Evolutionary conservation across 208 protist genomes (phyloP).

Genomic region (Leishmania turanica): DNA sequence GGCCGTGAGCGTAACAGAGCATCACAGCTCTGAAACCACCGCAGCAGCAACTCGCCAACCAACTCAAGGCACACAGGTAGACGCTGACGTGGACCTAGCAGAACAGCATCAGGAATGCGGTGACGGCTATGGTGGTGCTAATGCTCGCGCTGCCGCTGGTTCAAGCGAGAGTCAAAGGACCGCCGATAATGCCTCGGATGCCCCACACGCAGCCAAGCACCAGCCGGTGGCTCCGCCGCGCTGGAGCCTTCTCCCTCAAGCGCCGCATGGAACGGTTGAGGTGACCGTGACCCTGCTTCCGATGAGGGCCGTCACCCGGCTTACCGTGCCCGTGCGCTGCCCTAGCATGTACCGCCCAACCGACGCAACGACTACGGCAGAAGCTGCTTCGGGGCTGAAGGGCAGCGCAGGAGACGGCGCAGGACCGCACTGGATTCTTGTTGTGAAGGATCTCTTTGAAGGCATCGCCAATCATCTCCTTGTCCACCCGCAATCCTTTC

Average conservation of each 20-base stretch:
- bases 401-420: neutral
- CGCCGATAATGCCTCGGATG: neutral
- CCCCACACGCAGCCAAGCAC: neutral
- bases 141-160: neutral
- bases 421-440: constrained; percentile 42
- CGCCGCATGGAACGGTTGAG: constrained; percentile 31
- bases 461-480: constrained; percentile 47
- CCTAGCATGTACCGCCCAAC: constrained; percentile 16
- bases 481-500: constrained; percentile 68
- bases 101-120: neutral
- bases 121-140: neutral
- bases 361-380: neutral
- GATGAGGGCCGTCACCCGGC: constrained; percentile 27
- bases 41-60: constrained; percentile 23
- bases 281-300: constrained; percentile 39
- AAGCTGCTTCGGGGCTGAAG: neutral
- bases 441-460: constrained; percentile 67
- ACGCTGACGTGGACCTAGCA: constrained; percentile 23
- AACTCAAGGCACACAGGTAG: constrained; percentile 41
- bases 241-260: constrained; percentile 22
- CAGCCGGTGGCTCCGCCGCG: constrained; percentile 8
- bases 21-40: neutral
- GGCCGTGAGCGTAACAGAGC: neutral
- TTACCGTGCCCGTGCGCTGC: constrained; percentile 37
- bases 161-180: neutral